Evolutionary conservation across 495 filamentous ascomycete genomes (phyloP), one percentile per base, ranked within the genome.

Genomic region (Xylaria grammica): DNA sequence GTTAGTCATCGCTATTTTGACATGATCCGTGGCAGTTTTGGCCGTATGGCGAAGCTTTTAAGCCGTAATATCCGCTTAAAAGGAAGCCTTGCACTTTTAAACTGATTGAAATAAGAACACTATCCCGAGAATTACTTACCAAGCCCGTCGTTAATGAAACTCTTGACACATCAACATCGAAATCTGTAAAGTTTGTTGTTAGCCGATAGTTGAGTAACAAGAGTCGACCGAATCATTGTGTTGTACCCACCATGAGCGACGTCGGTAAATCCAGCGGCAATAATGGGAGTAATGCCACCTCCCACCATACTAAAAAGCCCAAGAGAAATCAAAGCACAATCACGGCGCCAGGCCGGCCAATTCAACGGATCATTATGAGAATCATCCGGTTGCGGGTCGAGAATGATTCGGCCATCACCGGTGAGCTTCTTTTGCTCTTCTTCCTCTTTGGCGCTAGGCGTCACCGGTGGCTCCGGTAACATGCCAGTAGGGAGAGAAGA

Each of bases 381-480:
- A 40, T 97, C 92, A 46, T 97, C 94, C 1, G 95, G 95, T 71
- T 98, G 95, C 0, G 94, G 94, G 1, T 96, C 89, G 9, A 99
- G 79, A 60, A 99, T 91, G 67, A 97, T 92, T 55, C 86, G 86
- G 34, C 94, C 95, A 75, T 97, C 88, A 19, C 80, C 73, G 7
- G 93, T 97, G 64, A 81, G 88, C 78, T 97, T 97, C 75, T 86
- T 87, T 62, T 81, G 80, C 19, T 81, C 81, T 57, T 63, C 75
- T 66, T 17, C 74, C 75, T 65, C 66, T 10, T 58, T 69, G 3
- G 51, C 60, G 22, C 58, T 36, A 40, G 62, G 68, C 61, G 49
- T 48, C 19, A 59, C 63, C 30, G 62, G 67, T 60, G 67, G 58
- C 30, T 72, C 74, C 42, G 66, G 69, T 72, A 63, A 81, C 74